Percentiles rank a stretch among this genome's conserved stretches.
Evolutionary conservation across 768 basidiomycete genomes (phyloP).

Genomic region (Boletus speciosus): DNA sequence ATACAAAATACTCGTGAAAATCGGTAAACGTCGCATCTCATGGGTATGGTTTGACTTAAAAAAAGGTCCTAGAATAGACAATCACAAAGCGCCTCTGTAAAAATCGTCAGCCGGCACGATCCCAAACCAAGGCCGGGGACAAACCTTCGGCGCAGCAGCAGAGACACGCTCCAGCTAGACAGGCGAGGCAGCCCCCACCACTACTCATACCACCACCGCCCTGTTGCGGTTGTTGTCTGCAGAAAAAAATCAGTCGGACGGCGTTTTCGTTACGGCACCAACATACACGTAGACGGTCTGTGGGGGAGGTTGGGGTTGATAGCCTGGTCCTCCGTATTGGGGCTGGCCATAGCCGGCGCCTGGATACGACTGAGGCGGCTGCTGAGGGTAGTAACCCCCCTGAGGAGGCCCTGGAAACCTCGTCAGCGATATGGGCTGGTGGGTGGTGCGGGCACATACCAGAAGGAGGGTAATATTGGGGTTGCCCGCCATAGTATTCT

Average conservation of each 20-base stretch:
- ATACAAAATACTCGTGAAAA: slow-evolving; percentile 19
- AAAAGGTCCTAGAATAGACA: slow-evolving; percentile 49
- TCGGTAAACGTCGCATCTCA: slow-evolving; percentile 7
- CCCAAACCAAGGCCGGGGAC: slow-evolving; percentile 25
- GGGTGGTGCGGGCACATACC: slow-evolving; percentile 32
- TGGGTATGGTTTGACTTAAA: slow-evolving; percentile 16
- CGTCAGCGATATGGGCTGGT: slow-evolving; percentile 17
- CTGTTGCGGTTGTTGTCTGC: slow-evolving; percentile 41
- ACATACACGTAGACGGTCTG: slow-evolving; percentile 81
- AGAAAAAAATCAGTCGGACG: slow-evolving; percentile 2
- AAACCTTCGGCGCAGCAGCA: slow-evolving; percentile 53
- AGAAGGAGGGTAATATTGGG: slow-evolving; percentile 55
- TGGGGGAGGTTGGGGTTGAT: slow-evolving; percentile 66
- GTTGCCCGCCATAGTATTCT: slow-evolving; percentile 63
- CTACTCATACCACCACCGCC: slow-evolving; percentile 35
- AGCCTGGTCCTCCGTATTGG: slow-evolving; percentile 28
- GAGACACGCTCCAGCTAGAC: slow-evolving; percentile 44
- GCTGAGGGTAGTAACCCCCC: slow-evolving; percentile 71
- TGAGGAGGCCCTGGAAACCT: slow-evolving; percentile 51
- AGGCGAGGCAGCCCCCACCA: slow-evolving; percentile 41
- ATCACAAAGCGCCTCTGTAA: slow-evolving; percentile 63
- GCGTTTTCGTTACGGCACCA: neutral
- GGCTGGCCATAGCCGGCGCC: slow-evolving; percentile 41
- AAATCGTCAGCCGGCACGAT: slow-evolving; percentile 21
- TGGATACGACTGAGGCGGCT: slow-evolving; percentile 70